A percentile compares a stretch with the other conserved stretches of the same genome.
phyloP scores from a whole-genome alignment of 208 protist genomes.

The Polymyxa betae region DNA sequence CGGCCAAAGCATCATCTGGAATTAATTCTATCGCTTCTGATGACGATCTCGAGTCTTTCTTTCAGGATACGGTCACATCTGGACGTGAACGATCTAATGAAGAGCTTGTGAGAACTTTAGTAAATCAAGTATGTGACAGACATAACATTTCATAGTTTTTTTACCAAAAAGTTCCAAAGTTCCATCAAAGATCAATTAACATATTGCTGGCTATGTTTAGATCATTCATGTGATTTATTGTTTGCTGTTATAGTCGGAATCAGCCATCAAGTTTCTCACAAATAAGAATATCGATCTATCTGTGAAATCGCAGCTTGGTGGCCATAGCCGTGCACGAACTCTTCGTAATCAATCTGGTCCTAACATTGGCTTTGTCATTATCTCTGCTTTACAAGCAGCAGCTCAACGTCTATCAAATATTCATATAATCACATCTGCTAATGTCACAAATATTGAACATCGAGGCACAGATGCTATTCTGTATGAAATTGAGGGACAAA shows the following conservation, averaged over 20 bases:
- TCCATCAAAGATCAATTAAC: too few relatives aligned
- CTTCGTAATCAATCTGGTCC: conserved; percentile 60
- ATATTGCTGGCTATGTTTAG: too few relatives aligned
- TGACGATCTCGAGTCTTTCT: conserved; percentile 9
- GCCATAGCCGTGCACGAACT: conserved; percentile 65
- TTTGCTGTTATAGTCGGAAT: too few relatives aligned
- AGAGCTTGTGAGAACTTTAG: neutral
- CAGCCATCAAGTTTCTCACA: too few relatives aligned
- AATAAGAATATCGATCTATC: conserved; percentile 30
- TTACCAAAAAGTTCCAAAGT: too few relatives aligned
- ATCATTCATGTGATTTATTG: too few relatives aligned
- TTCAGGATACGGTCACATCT: conserved; percentile 55
- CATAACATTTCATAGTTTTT: too few relatives aligned
- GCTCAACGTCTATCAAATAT: too few relatives aligned
- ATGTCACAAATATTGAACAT: neutral
- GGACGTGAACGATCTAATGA: conserved; percentile 27
- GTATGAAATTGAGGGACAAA: neutral
- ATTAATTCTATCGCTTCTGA: conserved; percentile 58
- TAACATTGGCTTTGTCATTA: neutral
- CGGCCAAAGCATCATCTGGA: conserved; percentile 63
- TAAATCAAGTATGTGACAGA: neutral
- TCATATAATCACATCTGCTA: too few relatives aligned
- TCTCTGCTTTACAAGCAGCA: neutral
- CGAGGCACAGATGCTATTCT: neutral
- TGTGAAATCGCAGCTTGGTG: conserved; percentile 61